These are phyloP conservation scores for Candida pseudoglaebosa DNA, from an alignment of 805 yeast genomes.

Conservation along the genomic window DNA sequence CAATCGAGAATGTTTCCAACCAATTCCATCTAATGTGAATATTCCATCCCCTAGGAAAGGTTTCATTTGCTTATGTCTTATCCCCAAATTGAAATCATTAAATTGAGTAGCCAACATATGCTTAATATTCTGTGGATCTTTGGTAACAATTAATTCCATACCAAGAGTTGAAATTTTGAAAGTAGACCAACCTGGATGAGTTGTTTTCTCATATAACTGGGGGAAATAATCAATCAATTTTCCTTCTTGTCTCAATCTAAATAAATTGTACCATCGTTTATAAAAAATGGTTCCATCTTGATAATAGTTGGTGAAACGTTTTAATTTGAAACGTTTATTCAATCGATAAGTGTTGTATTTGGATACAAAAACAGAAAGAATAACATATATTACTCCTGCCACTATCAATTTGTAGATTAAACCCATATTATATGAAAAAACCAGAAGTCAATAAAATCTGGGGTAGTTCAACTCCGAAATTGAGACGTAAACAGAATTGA, in stretches of 20 bases:
- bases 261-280: slow-evolving; percentile 9
- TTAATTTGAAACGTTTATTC: background rate
- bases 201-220: slow-evolving; percentile 11
- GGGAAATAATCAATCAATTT: slow-evolving; percentile 14
- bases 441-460: background rate
- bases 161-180: slow-evolving; percentile 16
- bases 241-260: slow-evolving; percentile 16
- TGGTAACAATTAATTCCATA: slow-evolving; percentile 19
- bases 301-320: slow-evolving; percentile 3
- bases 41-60: slow-evolving; percentile 42
- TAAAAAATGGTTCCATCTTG: slow-evolving; percentile 18
- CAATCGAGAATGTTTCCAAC: slow-evolving; percentile 42
- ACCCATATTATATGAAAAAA: no score
- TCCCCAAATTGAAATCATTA: slow-evolving; percentile 36
- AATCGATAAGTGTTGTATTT: background rate
- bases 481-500: no score
- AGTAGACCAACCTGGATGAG: slow-evolving; percentile 10
- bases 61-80: slow-evolving; percentile 32
- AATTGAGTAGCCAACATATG: slow-evolving; percentile 42
- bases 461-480: no score
- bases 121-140: slow-evolving; percentile 40
- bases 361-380: background rate
- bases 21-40: slow-evolving; percentile 39
- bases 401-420: background rate
- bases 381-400: background rate